Base-by-base conservation (phyloP, 2,329 filamentous ascomycete genomes). In the Cladosporium colombiae region DNA sequence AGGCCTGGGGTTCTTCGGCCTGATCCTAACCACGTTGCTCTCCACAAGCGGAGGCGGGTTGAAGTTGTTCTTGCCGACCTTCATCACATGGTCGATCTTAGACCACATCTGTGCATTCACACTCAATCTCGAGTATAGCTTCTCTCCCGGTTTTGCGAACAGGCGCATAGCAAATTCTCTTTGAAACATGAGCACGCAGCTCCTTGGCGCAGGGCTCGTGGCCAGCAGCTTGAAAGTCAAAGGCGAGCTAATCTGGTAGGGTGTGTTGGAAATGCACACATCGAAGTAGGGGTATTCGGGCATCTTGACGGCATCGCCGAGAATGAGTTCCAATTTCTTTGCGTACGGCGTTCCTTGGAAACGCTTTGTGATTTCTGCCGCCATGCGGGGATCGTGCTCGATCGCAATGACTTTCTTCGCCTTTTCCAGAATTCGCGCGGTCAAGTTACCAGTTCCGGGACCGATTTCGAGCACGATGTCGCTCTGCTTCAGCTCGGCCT, bases 31-130 rank as follows among this genome's bases (percentile, higher is more conserved):
- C 7, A 97, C 93, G 66, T 90, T 93, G 8, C 88, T 92, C 79
- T 99, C 95, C 66, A 99, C 95, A 74, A 92, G 87, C 10, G 95
- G 95, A 0, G 95, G 94, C 0, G 95, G 95, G 68, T 92, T 92
- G 85, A 98, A 99, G 81, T 98, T 98, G 80, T 96, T 95, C 80
- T 90, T 91, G 70, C 93, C 93, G 55, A 98, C 94, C 81, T 97
- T 97, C 89, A 96, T 92, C 71, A 96, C 88, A 73, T 82, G 85
- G 27, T 82, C 84, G 60, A 90, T 87, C 72, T 88, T 89, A 10
- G 89, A 87, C 87, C 91, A 97, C 84, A 98, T 96, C 76, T 98
- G 94, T 21, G 91, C 92, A 74, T 98, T 98, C 66, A 97, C 94
- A 1, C 88, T 91, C 29, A 98, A 84, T n/a, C 95, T 86, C 70